These are phyloP conservation scores for Pyrenochaeta sp. DNA, from an alignment of 2,329 filamentous ascomycete species.

Conservation along the genomic window DNA sequence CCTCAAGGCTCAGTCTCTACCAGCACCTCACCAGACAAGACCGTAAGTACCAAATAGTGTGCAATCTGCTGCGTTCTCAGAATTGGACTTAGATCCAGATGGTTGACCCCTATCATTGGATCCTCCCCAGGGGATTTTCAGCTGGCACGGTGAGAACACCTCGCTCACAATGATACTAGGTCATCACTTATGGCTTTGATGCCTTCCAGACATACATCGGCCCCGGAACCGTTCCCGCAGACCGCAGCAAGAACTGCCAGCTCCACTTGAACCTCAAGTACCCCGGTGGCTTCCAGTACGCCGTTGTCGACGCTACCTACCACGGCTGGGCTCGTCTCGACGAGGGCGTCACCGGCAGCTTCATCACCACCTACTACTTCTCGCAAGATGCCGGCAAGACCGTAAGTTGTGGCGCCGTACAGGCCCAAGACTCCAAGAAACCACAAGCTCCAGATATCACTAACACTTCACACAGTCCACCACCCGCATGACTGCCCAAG, in stretches of 20 bases:
- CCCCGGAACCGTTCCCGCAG: conserved; percentile 31
- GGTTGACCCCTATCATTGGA: conserved; percentile 3
- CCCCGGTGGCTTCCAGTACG: conserved; percentile 49
- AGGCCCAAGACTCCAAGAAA: too few species aligned
- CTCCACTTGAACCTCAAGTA: conserved; percentile 46
- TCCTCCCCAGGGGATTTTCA: neutral
- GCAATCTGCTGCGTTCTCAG: conserved; percentile 2
- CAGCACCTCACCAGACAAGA: conserved; percentile 41
- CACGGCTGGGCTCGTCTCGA: conserved; percentile 47
- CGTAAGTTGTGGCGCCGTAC: conserved; percentile 19
- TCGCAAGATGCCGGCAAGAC: conserved; percentile 43
- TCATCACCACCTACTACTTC: conserved; percentile 48
- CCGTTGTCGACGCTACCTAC: conserved; percentile 46
- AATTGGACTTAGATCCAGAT: conserved; percentile 2
- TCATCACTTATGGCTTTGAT: conserved; percentile 46
- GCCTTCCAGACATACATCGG: conserved; percentile 46
- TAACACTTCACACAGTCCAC: conserved; percentile 18
- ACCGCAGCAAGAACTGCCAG: conserved; percentile 48
- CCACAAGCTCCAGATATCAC: too few species aligned
- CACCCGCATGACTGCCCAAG: conserved; percentile 32
- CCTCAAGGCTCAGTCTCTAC: conserved; percentile 45
- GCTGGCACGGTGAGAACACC: conserved; percentile 3
- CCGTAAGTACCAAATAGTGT: conserved; percentile 24
- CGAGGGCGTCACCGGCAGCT: conserved; percentile 41
- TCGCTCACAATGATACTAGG: conserved; percentile 21